Percentiles rank a stretch among this genome's conserved stretches.
These are phyloP conservation scores for Epichloe uncinata DNA, from an alignment of 2,329 filamentous ascomycete genomes.

Conservation along the genomic window DNA sequence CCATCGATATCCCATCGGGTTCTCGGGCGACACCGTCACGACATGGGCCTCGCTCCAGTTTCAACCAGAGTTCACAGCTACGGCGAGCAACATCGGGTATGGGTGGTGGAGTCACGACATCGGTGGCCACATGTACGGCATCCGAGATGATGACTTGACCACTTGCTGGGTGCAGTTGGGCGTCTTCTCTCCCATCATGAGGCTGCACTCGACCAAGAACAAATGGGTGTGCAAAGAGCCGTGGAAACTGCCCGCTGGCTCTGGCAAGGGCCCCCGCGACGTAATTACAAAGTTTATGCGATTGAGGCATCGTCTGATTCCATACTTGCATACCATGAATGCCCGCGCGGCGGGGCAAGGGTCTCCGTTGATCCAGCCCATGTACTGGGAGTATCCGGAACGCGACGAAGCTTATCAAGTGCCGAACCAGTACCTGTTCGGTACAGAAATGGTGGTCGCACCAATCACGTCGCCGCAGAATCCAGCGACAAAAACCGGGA, in stretches of 20 bases:
- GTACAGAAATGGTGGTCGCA: slow-evolving; percentile 39
- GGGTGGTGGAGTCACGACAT: slow-evolving; percentile 59
- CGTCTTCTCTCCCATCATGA: slow-evolving; percentile 46
- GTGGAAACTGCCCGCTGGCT: slow-evolving; percentile 31
- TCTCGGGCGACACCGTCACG: slow-evolving; percentile 47
- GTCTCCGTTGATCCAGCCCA: slow-evolving; percentile 42
- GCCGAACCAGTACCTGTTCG: slow-evolving; percentile 47
- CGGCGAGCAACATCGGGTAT: slow-evolving; percentile 52
- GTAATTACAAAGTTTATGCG: slow-evolving; percentile 37
- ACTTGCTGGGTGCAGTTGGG: slow-evolving; percentile 50
- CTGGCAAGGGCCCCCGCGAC: slow-evolving; percentile 28
- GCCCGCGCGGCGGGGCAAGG: slow-evolving; percentile 27
- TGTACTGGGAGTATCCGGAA: slow-evolving; percentile 48
- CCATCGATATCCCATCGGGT: slow-evolving; percentile 51
- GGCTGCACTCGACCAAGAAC: slow-evolving; percentile 45
- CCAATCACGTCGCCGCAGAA: slow-evolving; percentile 42
- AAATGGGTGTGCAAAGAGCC: slow-evolving; percentile 49
- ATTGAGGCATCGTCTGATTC: slow-evolving; percentile 44
- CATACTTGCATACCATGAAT: slow-evolving; percentile 48
- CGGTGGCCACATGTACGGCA: slow-evolving; percentile 46
- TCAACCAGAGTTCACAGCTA: slow-evolving; percentile 54
- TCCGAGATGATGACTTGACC: slow-evolving; percentile 43
- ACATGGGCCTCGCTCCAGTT: slow-evolving; percentile 48
- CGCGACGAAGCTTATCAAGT: slow-evolving; percentile 39
- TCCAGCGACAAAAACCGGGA: slow-evolving; percentile 29